A percentile compares a stretch with the other conserved stretches of the same genome.
phyloP scores from a whole-genome alignment of 495 filamentous ascomycete species.

The Baudoinia panamericana region DNA sequence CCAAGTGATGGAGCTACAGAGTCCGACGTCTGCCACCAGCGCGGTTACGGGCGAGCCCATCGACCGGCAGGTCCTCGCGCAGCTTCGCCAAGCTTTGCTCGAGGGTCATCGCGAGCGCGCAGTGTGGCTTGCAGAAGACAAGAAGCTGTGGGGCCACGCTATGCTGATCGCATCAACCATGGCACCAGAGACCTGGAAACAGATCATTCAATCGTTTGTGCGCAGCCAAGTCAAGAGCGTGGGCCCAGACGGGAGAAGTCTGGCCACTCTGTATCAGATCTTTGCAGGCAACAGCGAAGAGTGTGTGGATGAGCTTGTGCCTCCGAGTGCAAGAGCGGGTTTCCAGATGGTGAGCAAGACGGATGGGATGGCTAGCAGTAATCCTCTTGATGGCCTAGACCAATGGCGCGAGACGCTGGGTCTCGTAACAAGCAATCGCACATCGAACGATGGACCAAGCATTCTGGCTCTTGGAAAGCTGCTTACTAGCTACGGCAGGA shows the following conservation, averaged over 20 bases:
- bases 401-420: slow-evolving; percentile 87
- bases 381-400: slow-evolving; percentile 71
- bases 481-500: slow-evolving; percentile 72
- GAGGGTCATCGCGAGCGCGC: slow-evolving; percentile 79
- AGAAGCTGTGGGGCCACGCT: slow-evolving; percentile 88
- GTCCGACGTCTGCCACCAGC: slow-evolving; percentile 16
- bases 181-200: slow-evolving; percentile 61
- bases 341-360: slow-evolving; percentile 74
- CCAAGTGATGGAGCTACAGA: slow-evolving; percentile 12
- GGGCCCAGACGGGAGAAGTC: slow-evolving; percentile 62
- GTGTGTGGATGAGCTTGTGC: slow-evolving; percentile 92
- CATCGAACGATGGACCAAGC: slow-evolving; percentile 58
- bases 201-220: slow-evolving; percentile 87
- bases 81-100: slow-evolving; percentile 57
- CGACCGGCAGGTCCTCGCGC: slow-evolving; percentile 52
- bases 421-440: slow-evolving; percentile 76
- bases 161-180: slow-evolving; percentile 77
- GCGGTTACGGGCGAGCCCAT: slow-evolving; percentile 44
- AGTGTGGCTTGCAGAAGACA: slow-evolving; percentile 88
- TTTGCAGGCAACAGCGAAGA: slow-evolving; percentile 91
- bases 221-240: slow-evolving; percentile 75
- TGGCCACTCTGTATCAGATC: slow-evolving; percentile 82
- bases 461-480: slow-evolving; percentile 71
- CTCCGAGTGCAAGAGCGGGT: slow-evolving; percentile 79
- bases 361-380: slow-evolving; percentile 46